Evolutionary conservation across 2,329 filamentous ascomycete genomes (phyloP).

Genomic region (Trichophyton rubrum): DNA sequence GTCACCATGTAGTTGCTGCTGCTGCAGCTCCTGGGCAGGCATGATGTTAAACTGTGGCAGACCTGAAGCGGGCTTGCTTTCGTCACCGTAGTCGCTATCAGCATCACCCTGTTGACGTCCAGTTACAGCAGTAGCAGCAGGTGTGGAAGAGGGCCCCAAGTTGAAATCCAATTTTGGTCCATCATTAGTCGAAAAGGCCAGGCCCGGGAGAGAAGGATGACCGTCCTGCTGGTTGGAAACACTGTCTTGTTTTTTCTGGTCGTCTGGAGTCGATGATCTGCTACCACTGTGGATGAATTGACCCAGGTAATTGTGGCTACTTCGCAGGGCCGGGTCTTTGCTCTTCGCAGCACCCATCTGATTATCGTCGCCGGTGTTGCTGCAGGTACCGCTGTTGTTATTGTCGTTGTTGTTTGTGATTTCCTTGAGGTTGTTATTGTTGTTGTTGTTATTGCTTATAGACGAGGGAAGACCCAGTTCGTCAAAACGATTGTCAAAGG

Average conservation of each 20-base stretch:
- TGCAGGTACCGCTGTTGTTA: background rate
- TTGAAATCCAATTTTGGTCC: background rate
- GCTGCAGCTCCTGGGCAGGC: conserved; percentile 13
- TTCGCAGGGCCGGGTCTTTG: conserved; percentile 22
- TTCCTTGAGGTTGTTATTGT: background rate
- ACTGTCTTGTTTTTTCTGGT: background rate
- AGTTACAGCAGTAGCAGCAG: background rate
- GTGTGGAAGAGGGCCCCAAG: background rate
- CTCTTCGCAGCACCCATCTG: conserved; percentile 11
- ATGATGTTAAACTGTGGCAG: conserved; percentile 27
- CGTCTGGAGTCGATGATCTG: background rate
- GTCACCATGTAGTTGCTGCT: conserved; percentile 3
- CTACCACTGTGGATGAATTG: conserved; percentile 25
- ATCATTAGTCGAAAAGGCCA: background rate
- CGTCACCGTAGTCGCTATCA: conserved; percentile 44
- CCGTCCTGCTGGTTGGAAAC: background rate
- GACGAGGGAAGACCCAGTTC: background rate
- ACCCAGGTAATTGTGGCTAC: conserved; percentile 29
- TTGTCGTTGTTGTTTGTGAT: background rate
- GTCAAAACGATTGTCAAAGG: background rate
- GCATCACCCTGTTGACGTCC: conserved; percentile 29
- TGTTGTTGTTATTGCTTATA: background rate
- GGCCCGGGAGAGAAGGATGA: background rate
- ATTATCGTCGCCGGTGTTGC: background rate
- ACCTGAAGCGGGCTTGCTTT: conserved; percentile 34